These are phyloP conservation scores for Cyberlindnera veronae DNA, from an alignment of 805 yeast species.

Conservation along the genomic window DNA sequence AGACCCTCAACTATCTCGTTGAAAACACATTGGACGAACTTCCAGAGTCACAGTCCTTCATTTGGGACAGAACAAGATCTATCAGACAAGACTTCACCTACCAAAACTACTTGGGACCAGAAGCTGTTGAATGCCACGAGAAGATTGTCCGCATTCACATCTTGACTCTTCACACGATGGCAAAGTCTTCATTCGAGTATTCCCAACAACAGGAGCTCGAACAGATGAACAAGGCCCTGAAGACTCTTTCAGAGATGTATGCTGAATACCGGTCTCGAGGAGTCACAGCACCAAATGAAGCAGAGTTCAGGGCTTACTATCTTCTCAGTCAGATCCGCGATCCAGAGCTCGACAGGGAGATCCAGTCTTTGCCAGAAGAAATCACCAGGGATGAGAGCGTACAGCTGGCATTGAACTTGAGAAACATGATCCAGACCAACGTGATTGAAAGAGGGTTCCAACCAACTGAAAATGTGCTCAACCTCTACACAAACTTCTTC, in stretches of 20 bases:
- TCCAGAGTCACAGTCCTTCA: slow-evolving; percentile 83
- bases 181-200: slow-evolving; percentile 64
- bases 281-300: slow-evolving; percentile 72
- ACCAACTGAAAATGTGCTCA: slow-evolving; percentile 53
- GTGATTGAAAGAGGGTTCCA: slow-evolving; percentile 51
- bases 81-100: slow-evolving; percentile 96
- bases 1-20: slow-evolving; percentile 69
- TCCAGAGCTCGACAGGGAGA: slow-evolving; percentile 74
- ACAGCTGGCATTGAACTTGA: slow-evolving; percentile 67
- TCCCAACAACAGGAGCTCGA: slow-evolving; percentile 95
- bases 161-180: slow-evolving; percentile 79
- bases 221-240: slow-evolving; percentile 87
- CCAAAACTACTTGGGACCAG: slow-evolving; percentile 91
- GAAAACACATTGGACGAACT: slow-evolving; percentile 57
- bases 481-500: slow-evolving; percentile 64
- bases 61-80: slow-evolving; percentile 97
- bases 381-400: slow-evolving; percentile 54
- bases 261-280: slow-evolving; percentile 72
- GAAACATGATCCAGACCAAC: slow-evolving; percentile 62
- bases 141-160: slow-evolving; percentile 86
- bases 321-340: slow-evolving; percentile 77
- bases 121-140: slow-evolving; percentile 91
- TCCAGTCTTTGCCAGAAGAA: slow-evolving; percentile 61
- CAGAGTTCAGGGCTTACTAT: slow-evolving; percentile 90
- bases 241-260: slow-evolving; percentile 84